These are phyloP conservation scores for Penicillium sp. DNA, from an alignment of 2,329 filamentous ascomycete species.

Conservation along the genomic window DNA sequence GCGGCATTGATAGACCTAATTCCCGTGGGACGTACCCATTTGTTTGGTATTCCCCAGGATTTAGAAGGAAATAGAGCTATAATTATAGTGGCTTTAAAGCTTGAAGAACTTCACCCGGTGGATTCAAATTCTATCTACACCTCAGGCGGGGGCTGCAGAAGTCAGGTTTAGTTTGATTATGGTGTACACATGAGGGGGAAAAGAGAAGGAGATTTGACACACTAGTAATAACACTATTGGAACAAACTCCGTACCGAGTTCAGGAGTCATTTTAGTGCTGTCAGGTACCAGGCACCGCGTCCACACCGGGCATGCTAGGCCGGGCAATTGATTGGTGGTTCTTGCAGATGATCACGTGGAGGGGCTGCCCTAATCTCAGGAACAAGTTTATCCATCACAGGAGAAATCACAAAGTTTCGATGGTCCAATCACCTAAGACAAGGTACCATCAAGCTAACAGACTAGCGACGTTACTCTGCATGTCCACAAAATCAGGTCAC, in stretches of 20 bases:
- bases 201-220: background rate
- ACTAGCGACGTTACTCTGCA: background rate
- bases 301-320: background rate
- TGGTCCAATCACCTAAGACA: constrained; percentile 3
- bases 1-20: background rate
- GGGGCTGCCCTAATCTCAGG: constrained; percentile 6
- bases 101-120: background rate
- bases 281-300: background rate
- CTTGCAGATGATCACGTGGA: background rate
- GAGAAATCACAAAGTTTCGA: background rate
- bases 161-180: background rate
- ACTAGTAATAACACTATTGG: background rate
- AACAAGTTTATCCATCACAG: background rate
- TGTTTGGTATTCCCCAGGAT: background rate
- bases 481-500: background rate
- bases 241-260: background rate
- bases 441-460: background rate
- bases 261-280: background rate
- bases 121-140: background rate
- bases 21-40: too few species aligned
- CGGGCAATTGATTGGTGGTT: background rate
- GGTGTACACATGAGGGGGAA: background rate
- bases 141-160: background rate
- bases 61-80: background rate
- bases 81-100: background rate